A percentile compares a stretch with the other conserved stretches of the same genome.
phyloP scores from a whole-genome alignment of 495 filamentous ascomycete species.

The Penicillium antarcticum region DNA sequence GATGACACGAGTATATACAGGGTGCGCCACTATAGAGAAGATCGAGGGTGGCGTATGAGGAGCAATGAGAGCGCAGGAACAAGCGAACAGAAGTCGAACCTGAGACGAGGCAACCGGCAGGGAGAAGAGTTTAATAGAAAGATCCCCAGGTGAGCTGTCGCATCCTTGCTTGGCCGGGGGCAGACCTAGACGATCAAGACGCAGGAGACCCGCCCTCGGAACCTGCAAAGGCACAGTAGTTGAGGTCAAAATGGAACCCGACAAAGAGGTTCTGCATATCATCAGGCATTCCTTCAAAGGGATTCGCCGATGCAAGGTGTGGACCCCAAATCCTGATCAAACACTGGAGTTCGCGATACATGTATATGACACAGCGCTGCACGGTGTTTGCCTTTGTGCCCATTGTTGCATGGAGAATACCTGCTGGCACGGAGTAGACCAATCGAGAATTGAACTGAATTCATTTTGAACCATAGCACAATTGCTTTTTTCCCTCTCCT shows the following conservation, averaged over 20 bases:
- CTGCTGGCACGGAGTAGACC: background rate
- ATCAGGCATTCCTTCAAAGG: background rate
- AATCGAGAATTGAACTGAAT: conserved; percentile 1
- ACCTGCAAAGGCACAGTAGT: conserved; percentile 15
- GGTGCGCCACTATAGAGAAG: conserved; percentile 14
- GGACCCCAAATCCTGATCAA: background rate
- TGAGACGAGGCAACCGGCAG: conserved; percentile 17
- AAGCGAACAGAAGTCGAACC: conserved; percentile 1
- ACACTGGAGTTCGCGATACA: conserved; percentile 10
- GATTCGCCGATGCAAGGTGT: conserved; percentile 5
- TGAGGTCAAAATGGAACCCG: conserved; percentile 18
- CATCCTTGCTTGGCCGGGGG: conserved; percentile 7
- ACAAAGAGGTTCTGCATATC: background rate
- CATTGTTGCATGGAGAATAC: background rate
- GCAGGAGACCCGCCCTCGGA: conserved; percentile 7
- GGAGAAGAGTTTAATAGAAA: conserved; percentile 15
- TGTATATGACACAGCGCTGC: conserved; percentile 27
- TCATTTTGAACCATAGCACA: background rate
- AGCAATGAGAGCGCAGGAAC: conserved; percentile 1
- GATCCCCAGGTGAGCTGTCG: conserved; percentile 20
- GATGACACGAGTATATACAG: conserved; percentile 20
- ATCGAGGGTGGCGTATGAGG: conserved; percentile 1
- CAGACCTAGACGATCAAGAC: background rate
- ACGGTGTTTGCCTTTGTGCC: background rate
- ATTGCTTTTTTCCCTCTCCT: background rate